These are phyloP conservation scores for Marasmius fiardii DNA, from an alignment of 1,284 basidiomycete genomes.

Conservation along the genomic window DNA sequence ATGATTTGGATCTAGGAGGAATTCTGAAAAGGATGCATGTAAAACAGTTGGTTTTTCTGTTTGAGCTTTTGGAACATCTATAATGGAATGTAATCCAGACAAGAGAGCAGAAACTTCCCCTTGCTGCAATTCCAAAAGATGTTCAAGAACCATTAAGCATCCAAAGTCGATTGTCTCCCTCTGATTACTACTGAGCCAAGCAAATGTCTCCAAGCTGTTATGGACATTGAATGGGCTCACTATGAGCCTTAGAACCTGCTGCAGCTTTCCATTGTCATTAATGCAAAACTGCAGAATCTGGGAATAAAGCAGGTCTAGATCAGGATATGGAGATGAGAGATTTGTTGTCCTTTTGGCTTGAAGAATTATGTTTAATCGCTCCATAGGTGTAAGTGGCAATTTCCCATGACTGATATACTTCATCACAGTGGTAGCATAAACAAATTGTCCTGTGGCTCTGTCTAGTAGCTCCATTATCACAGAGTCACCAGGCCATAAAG, in stretches of 20 bases:
- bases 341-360: too few relatives aligned
- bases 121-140: background rate
- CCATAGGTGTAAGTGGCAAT: background rate
- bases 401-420: background rate
- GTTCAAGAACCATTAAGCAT: background rate
- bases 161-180: background rate
- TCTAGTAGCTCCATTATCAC: background rate
- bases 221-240: background rate
- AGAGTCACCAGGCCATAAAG: background rate
- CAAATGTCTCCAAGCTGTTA: background rate
- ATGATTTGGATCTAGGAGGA: background rate
- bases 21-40: background rate
- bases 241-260: background rate
- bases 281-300: too few relatives aligned
- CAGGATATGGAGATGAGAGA: background rate
- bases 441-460: background rate
- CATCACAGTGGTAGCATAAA: too few relatives aligned
- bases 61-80: too few relatives aligned
- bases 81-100: too few relatives aligned
- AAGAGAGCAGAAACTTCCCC: background rate
- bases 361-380: background rate
- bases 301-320: too few relatives aligned
- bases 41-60: too few relatives aligned
- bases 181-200: background rate
- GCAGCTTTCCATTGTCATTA: background rate